Percentiles rank a stretch among this genome's conserved stretches.
Evolutionary conservation across 495 filamentous ascomycete species (phyloP).

Genomic region (Ramalina intermedia): DNA sequence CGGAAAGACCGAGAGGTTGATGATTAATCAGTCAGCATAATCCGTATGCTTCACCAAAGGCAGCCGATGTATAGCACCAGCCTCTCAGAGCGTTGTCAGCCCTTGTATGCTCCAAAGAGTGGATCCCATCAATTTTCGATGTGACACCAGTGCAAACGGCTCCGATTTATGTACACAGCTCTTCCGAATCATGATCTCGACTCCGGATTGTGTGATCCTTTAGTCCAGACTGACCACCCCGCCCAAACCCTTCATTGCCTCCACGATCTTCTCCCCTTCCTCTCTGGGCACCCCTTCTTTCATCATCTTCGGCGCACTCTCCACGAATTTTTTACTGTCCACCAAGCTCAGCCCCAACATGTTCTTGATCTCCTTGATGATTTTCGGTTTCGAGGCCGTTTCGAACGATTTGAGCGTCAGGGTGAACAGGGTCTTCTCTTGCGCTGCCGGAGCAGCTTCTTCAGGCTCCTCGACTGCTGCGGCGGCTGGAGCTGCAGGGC

Average conservation of each 20-base stretch:
- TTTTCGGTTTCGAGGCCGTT: slow-evolving; percentile 78
- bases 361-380: slow-evolving; percentile 98
- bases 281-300: slow-evolving; percentile 98
- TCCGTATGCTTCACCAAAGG: too few relatives aligned
- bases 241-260: slow-evolving; percentile 80
- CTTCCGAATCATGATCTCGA: background rate
- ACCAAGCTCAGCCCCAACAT: slow-evolving; percentile 91
- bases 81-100: too few relatives aligned
- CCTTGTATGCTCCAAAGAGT: too few relatives aligned
- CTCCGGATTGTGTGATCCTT: slow-evolving; percentile 5
- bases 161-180: background rate
- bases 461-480: slow-evolving; percentile 64
- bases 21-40: too few relatives aligned
- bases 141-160: too few relatives aligned
- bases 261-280: slow-evolving; percentile 95
- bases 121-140: too few relatives aligned
- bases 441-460: slow-evolving; percentile 61
- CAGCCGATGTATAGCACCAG: too few relatives aligned
- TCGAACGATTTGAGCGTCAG: slow-evolving; percentile 86
- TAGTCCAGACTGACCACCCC: slow-evolving; percentile 85
- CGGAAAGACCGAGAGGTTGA: too few relatives aligned
- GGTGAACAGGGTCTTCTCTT: slow-evolving; percentile 96
- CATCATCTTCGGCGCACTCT: slow-evolving; percentile 92
- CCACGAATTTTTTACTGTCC: slow-evolving; percentile 99
- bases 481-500: slow-evolving; percentile 43